Evolutionary conservation across 768 basidiomycete genomes (phyloP).

Genomic region (Solioccasus polychromus): DNA sequence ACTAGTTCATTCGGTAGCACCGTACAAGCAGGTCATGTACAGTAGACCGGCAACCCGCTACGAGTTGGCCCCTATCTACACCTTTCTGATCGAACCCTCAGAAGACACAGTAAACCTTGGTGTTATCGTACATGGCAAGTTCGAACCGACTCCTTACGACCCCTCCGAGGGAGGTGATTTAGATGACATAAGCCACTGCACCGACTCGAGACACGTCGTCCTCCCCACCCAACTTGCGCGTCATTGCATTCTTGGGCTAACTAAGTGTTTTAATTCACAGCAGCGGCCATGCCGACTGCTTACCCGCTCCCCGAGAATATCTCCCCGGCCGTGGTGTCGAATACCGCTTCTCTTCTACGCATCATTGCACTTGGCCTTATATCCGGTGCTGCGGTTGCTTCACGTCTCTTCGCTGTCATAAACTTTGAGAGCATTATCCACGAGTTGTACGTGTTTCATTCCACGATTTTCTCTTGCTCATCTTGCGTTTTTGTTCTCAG

Average conservation of each 20-base stretch:
- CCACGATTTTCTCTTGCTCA: neutral
- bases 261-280: neutral
- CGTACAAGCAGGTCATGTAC: too few relatives aligned
- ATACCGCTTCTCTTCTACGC: constrained; percentile 87
- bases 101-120: too few relatives aligned
- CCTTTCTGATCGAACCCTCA: too few relatives aligned
- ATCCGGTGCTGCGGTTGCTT: constrained; percentile 91
- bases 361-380: constrained; percentile 89
- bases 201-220: constrained; percentile 32
- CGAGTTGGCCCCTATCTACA: too few relatives aligned
- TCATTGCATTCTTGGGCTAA: neutral
- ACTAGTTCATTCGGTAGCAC: too few relatives aligned
- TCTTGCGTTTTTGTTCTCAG: constrained; percentile 37
- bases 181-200: constrained; percentile 11
- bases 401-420: constrained; percentile 94
- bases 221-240: neutral
- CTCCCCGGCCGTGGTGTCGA: constrained; percentile 70
- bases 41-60: too few relatives aligned
- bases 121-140: too few relatives aligned
- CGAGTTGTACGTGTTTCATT: constrained; percentile 75
- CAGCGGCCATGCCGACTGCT: constrained; percentile 66
- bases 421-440: constrained; percentile 99
- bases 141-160: too few relatives aligned
- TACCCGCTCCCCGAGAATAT: constrained; percentile 70
- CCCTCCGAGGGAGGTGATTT: constrained; percentile 12